phyloP scores from a whole-genome alignment of 2,329 filamentous ascomycete genomes.

The Cladosporium sp. region DNA sequence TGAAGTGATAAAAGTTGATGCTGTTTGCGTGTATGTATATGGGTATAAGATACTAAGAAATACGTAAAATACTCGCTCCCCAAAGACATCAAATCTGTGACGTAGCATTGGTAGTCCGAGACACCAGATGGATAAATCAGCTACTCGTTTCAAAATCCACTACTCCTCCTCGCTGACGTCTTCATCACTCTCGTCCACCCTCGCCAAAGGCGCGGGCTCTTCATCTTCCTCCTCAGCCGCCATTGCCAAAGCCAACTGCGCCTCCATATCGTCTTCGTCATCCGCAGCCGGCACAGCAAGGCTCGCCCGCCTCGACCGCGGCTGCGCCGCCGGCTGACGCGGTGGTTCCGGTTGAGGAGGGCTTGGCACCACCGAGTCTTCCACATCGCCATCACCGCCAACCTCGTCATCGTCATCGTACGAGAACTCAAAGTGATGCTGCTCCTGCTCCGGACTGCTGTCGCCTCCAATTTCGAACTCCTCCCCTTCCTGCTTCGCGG shows the following conservation, averaged over 20 bases:
- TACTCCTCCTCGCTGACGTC: slow-evolving; percentile 29
- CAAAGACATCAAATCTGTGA: too few relatives aligned
- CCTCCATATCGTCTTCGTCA: slow-evolving; percentile 37
- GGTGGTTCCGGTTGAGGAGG: slow-evolving; percentile 24
- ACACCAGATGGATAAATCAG: too few relatives aligned
- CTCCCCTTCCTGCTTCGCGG: not conserved
- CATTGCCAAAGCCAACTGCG: slow-evolving; percentile 37
- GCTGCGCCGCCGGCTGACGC: slow-evolving; percentile 16
- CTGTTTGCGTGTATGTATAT: not conserved
- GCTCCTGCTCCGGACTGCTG: slow-evolving; percentile 11
- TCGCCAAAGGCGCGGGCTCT: slow-evolving; percentile 27
- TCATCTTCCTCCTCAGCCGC: slow-evolving; percentile 28
- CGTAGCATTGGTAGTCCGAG: too few relatives aligned
- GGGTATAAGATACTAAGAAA: too few relatives aligned
- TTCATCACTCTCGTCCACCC: slow-evolving; percentile 38
- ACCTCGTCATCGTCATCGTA: slow-evolving; percentile 29
- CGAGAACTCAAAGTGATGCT: slow-evolving; percentile 27
- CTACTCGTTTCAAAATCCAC: not conserved
- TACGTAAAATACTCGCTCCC: too few relatives aligned
- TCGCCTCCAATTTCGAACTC: slow-evolving; percentile 5
- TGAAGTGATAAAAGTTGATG: not conserved
- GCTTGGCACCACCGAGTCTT: slow-evolving; percentile 24
- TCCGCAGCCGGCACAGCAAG: slow-evolving; percentile 26
- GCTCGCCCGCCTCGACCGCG: slow-evolving; percentile 13
- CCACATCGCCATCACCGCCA: slow-evolving; percentile 32